Conservation (phyloP, 495 filamentous ascomycete genomes). For the Neurospora sp. region DNA sequence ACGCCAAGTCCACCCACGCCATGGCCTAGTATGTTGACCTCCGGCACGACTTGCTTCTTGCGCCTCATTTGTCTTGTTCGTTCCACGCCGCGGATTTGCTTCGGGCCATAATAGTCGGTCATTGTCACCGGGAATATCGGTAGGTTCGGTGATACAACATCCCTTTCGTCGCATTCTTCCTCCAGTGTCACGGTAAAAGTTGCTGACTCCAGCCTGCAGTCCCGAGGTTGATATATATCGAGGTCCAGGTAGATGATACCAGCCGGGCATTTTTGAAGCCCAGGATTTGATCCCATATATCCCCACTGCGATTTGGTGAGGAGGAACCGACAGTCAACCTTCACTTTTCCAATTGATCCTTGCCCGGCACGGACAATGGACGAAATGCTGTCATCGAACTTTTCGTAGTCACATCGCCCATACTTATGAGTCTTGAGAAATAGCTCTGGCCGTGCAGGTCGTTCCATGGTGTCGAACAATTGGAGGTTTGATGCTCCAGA, state of each 20-base stretch:
- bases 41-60: slow-evolving; percentile 1
- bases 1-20: slow-evolving; percentile 10
- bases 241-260: slow-evolving; percentile 27
- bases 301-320: slow-evolving; percentile 28
- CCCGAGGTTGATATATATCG: slow-evolving; percentile 16
- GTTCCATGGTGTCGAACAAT: neutral
- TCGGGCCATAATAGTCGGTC: slow-evolving; percentile 15
- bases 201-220: slow-evolving; percentile 21
- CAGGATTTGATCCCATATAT: slow-evolving; percentile 9
- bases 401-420: neutral
- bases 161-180: slow-evolving; percentile 7
- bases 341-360: slow-evolving; percentile 10
- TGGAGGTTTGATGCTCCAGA: neutral
- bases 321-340: slow-evolving; percentile 22
- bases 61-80: slow-evolving; percentile 1
- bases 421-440: neutral
- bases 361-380: neutral
- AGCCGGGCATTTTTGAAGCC: slow-evolving; percentile 7
- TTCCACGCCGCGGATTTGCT: slow-evolving; percentile 2
- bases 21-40: slow-evolving; percentile 3
- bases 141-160: neutral
- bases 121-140: neutral
- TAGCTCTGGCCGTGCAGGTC: neutral
- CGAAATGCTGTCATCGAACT: neutral
- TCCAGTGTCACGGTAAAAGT: slow-evolving; percentile 20